Conservation (phyloP, 1,139 yeast species). For the Blastobotrys elegans region DNA sequence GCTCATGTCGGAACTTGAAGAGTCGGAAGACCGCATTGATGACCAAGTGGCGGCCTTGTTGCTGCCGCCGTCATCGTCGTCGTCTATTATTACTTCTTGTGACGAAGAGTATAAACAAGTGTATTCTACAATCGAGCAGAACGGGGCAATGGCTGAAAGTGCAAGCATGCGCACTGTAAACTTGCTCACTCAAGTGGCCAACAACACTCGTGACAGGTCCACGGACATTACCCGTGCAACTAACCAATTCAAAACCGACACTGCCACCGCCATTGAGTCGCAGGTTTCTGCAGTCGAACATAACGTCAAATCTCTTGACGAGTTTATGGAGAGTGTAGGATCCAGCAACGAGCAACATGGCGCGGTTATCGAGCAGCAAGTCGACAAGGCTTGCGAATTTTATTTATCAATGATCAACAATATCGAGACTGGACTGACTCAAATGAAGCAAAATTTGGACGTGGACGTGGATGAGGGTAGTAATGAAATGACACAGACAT, state of each 20-base stretch:
- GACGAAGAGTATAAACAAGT: background rate
- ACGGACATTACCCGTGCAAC: background rate
- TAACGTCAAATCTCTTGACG: constrained; percentile 10
- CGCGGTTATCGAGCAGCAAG: background rate
- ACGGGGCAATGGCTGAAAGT: background rate
- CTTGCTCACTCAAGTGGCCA: background rate
- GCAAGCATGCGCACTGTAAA: constrained; percentile 1
- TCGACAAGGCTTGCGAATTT: background rate
- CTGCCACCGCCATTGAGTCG: constrained; percentile 7
- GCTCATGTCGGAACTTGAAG: constrained; percentile 3
- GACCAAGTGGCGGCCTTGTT: background rate
- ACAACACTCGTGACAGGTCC: background rate
- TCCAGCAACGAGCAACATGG: constrained; percentile 6
- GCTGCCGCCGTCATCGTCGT: background rate
- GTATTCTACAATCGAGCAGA: background rate
- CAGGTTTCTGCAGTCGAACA: constrained; percentile 12
- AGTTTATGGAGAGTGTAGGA: constrained; percentile 8
- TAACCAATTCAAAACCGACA: background rate
- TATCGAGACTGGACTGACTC: constrained; percentile 1
- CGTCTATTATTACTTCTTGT: background rate
- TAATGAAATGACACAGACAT: constrained; percentile 4
- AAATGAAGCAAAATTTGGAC: background rate
- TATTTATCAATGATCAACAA: constrained; percentile 4
- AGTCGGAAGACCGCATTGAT: constrained; percentile 5
- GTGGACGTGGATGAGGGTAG: background rate